Evolutionary conservation across 305 asterid genomes (phyloP), one percentile per base, ranked within the genome.

Genomic region (Nicotiana rustica): DNA sequence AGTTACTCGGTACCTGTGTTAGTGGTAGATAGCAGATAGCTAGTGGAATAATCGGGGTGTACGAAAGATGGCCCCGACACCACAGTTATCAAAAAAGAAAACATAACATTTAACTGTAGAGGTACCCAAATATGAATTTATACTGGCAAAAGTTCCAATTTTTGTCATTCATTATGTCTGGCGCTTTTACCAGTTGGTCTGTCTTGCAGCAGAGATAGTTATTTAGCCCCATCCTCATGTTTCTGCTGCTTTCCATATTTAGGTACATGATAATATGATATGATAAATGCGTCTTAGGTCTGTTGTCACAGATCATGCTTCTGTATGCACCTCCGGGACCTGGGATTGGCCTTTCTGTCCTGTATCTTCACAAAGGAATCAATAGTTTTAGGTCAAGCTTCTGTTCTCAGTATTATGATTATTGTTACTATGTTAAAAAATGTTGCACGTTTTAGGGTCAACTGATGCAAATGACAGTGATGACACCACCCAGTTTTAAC

Each of bases 401-500:
- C 38, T n/a, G 29, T 29, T 52, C 65, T 52, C 29, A 4, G 25
- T 0, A 79, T 41, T 64, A 19, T 64, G 44, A 64, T 79, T 25
- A 13, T 47, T 79, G 38, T 79, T 61, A 29, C 18, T 47, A 80
- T 9, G 13, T 19, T 25, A 49, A 0, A 55, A 21, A 29, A 75
- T 14, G 4, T 69, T 67, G 56, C 79, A 36, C 57, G 33, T 64
- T 65, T 59, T 80, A 93, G 96, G 98, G 92, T 68, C 85, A 84
- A 78, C 84, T 93, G 87, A 81, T 89, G 88, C 97, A 94, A 88
- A 87, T 94, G 96, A 92, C 94, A 15, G 84, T 94, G 97, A 94
- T 94, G 97, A 87, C 98, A 60, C 95, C 98, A 3, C 97, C 98
- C 82, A 91, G 88, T 85, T 90, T 94, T 36, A 92, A 91, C 89